Evolutionary conservation across 768 basidiomycete genomes (phyloP).

Genomic region (Hirschioporus abietinus): DNA sequence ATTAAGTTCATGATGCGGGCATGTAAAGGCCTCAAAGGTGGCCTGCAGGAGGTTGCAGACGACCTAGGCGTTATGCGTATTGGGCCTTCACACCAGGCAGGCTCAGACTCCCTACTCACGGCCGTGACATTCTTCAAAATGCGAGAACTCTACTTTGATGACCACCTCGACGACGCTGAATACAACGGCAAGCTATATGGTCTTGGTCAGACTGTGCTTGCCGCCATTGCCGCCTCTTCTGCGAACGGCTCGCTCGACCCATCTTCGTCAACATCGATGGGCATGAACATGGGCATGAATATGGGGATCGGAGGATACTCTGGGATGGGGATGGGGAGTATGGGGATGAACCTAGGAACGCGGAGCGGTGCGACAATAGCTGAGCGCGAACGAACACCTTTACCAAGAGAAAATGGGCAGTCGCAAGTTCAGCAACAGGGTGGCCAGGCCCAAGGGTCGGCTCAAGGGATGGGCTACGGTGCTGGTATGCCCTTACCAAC

Average conservation of each 20-base stretch:
- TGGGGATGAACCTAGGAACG: constrained; percentile 18
- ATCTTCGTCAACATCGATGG: neutral
- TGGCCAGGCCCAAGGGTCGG: constrained; percentile 47
- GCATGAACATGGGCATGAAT: neutral
- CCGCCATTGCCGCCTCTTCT: constrained; percentile 38
- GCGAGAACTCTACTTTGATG: constrained; percentile 86
- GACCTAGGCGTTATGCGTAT: constrained; percentile 90
- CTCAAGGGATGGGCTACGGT: neutral
- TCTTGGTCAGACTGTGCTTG: constrained; percentile 56
- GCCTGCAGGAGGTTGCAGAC: constrained; percentile 93
- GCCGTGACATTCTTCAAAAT: constrained; percentile 95
- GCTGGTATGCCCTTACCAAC: neutral
- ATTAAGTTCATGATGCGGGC: constrained; percentile 95
- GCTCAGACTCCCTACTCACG: constrained; percentile 94
- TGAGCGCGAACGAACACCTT: constrained; percentile 46
- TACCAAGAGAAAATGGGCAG: constrained; percentile 40
- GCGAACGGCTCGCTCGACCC: constrained; percentile 63
- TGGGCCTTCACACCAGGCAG: constrained; percentile 91
- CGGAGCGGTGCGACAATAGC: constrained; percentile 78
- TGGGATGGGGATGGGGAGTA: neutral
- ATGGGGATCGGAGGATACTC: neutral
- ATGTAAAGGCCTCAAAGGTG: constrained; percentile 77
- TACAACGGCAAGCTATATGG: constrained; percentile 83
- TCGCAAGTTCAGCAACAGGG: constrained; percentile 38
- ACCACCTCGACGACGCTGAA: constrained; percentile 77